phyloP scores from a whole-genome alignment of 1,139 yeast species.

The Spencermartinsiella ligniputridi region DNA sequence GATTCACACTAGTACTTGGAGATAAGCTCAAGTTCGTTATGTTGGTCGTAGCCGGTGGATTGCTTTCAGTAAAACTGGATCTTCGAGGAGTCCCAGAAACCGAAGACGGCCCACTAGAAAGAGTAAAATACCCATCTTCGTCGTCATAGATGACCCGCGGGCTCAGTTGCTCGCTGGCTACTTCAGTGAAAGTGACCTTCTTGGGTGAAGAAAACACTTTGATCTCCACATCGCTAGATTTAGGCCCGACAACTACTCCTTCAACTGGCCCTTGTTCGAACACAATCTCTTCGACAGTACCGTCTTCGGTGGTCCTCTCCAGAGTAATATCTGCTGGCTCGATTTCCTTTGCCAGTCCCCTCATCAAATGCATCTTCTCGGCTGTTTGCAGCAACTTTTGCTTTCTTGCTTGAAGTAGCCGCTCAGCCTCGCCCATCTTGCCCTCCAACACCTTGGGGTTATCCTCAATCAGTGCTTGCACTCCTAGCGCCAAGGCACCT shows the following conservation, averaged over 20 bases:
- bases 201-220: neutral
- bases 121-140: neutral
- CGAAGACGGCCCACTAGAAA: neutral
- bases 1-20: neutral
- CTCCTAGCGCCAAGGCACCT: constrained; percentile 21
- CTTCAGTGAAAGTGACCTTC: neutral
- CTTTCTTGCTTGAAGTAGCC: neutral
- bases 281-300: neutral
- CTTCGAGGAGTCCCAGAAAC: neutral
- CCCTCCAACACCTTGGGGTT: constrained; percentile 5
- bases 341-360: neutral
- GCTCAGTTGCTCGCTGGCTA: neutral
- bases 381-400: neutral
- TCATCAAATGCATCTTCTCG: neutral
- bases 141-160: constrained; percentile 1
- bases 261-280: neutral
- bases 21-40: neutral
- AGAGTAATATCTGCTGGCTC: neutral
- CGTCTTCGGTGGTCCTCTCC: neutral
- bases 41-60: neutral
- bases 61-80: neutral
- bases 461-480: constrained; percentile 17
- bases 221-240: neutral
- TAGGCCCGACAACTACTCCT: neutral
- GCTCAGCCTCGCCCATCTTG: neutral